Conservation (phyloP, 2,329 filamentous ascomycete species). For the Claviceps digitariae region DNA sequence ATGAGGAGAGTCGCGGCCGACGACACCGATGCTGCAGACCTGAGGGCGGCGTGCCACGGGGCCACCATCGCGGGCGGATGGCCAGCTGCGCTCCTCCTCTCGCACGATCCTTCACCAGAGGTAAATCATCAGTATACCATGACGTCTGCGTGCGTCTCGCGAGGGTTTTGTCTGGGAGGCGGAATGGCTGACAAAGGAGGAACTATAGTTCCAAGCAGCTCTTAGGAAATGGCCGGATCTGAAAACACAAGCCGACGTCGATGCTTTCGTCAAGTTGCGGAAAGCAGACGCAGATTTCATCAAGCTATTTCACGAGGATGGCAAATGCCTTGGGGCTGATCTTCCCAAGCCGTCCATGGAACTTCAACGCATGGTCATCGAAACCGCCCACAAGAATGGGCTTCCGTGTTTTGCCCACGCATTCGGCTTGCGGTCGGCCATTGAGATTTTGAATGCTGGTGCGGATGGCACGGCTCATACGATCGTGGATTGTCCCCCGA, state of each 20-base stretch:
- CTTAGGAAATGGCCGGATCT: constrained; percentile 26
- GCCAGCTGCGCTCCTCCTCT: constrained; percentile 19
- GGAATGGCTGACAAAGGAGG: constrained; percentile 5
- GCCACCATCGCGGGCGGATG: constrained; percentile 39
- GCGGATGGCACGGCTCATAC: constrained; percentile 19
- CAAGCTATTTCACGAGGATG: constrained; percentile 37
- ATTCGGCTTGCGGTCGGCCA: constrained; percentile 12
- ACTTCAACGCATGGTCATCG: constrained; percentile 30
- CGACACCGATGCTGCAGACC: constrained; percentile 24
- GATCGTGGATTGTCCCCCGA: constrained; percentile 16
- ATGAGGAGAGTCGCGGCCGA: constrained; percentile 13
- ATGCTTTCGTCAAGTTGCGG: constrained; percentile 26
- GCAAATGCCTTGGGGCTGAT: constrained; percentile 22
- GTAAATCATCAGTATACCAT: background rate
- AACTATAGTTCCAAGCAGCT: constrained; percentile 16
- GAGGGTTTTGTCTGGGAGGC: background rate
- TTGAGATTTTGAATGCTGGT: constrained; percentile 15
- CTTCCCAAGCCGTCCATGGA: constrained; percentile 26
- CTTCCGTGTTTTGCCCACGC: constrained; percentile 16
- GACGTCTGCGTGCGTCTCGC: background rate
- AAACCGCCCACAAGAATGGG: constrained; percentile 17
- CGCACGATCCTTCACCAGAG: constrained; percentile 5
- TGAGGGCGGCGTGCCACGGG: constrained; percentile 33
- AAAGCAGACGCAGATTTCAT: constrained; percentile 32
- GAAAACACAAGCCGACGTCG: constrained; percentile 24